A percentile compares a stretch with the other conserved stretches of the same genome.
Conservation (phyloP, 345 rosid genomes). For the Camelina neglecta region DNA sequence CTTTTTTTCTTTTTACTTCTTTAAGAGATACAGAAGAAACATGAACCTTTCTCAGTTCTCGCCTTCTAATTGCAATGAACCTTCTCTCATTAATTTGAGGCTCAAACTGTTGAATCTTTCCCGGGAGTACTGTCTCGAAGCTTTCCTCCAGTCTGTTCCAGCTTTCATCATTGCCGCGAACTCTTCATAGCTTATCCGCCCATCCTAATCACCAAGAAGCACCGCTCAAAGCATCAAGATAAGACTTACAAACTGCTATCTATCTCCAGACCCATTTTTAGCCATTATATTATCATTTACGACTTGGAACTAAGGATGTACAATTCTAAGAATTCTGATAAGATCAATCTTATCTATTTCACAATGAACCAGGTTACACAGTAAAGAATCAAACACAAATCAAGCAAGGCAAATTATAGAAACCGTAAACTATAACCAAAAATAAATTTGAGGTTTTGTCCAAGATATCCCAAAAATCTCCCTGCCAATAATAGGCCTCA, state of each 20-base stretch:
- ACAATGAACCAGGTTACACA: slow-evolving; percentile 6
- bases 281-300: slow-evolving; percentile 7
- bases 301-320: background rate
- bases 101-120: slow-evolving; percentile 84
- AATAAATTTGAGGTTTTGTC: background rate
- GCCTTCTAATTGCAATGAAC: slow-evolving; percentile 57
- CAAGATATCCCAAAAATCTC: too few species aligned
- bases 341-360: background rate
- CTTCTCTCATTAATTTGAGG: slow-evolving; percentile 76
- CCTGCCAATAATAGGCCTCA: too few species aligned
- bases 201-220: slow-evolving; percentile 57
- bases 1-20: slow-evolving; percentile 25
- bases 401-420: background rate
- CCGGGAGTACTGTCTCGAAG: slow-evolving; percentile 80
- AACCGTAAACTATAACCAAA: background rate
- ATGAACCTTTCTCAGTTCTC: slow-evolving; percentile 30
- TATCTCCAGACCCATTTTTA: slow-evolving; percentile 10
- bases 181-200: slow-evolving; percentile 85
- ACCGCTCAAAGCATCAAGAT: background rate
- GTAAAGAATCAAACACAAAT: slow-evolving; percentile 20
- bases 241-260: slow-evolving; percentile 15
- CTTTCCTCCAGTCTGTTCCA: slow-evolving; percentile 95
- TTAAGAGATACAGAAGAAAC: slow-evolving; percentile 35
- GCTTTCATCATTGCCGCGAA: slow-evolving; percentile 90
- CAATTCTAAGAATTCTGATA: background rate